Evolutionary conservation across 495 filamentous ascomycete genomes (phyloP), one percentile per base, ranked within the genome.

Genomic region (Alectoria sarmentosa): DNA sequence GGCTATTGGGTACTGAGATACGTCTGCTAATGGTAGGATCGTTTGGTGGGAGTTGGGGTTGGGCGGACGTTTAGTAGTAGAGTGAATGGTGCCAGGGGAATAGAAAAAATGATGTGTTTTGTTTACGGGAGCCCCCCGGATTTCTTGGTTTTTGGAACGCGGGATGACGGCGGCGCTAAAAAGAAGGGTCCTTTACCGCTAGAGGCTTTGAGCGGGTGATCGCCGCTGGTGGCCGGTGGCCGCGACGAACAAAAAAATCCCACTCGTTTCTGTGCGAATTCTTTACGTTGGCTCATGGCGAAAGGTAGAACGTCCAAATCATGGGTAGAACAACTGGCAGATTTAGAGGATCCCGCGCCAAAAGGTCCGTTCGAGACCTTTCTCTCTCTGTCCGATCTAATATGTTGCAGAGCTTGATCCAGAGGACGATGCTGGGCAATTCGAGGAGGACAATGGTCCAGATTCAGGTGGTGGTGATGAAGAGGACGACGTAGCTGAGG

Each of bases 381-480:
- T 26, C 23, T 42, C 30, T 42, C 23, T 32, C 46, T 9, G 17
- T 28, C n/a, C 60, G 4, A n/a, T 23, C 32, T 30, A 52, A 46
- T 52, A 26, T 28, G 32, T 10, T 46, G 30, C 70, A 96, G 93
- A 98, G 72, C 89, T 89, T 71, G 93, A 98, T 72, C 91, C 91
- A 1, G 93, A 98, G 78, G 86, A 88, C 69, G 82, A 87, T 58
- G 84, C 81, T 23, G 78, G 76, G 14, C 80, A 71, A 17, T 73
- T 76, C 58, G 78, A 78, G 30, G 86, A 82, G 67, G 83, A 81
- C 37, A 83, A 82, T 26, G 86, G 85, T 21, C 73, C 67, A 48
- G 71, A 66, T 37, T 42, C 62, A 23, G 75, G 63, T n/a, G 72
- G 64, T 13, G 70, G 62, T 14, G 70, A 68, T 14, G 67, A 70